Conservation (phyloP, 306 rosid genomes). For the Castanea sativa region DNA sequence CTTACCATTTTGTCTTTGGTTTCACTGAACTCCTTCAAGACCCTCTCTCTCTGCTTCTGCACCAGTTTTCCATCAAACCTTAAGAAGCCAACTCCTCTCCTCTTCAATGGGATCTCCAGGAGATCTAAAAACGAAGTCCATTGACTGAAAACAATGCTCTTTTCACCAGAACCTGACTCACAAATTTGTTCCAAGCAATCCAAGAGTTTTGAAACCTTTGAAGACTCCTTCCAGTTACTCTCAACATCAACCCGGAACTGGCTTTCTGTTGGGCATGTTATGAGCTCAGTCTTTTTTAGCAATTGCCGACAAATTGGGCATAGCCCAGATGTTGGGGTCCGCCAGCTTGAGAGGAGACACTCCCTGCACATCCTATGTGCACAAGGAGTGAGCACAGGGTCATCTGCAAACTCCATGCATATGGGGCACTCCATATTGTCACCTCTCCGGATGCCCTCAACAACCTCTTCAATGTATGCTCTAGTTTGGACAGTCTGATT, state of each 20-base stretch:
- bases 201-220: constrained; percentile 66
- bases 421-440: constrained; percentile 68
- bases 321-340: constrained; percentile 48
- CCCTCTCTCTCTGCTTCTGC: constrained; percentile 68
- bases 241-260: constrained; percentile 64
- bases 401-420: constrained; percentile 88
- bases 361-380: constrained; percentile 91
- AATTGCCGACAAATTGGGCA: constrained; percentile 69
- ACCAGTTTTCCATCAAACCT: constrained; percentile 70
- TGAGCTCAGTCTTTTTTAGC: constrained; percentile 51
- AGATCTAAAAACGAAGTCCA: constrained; percentile 82
- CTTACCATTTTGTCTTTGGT: constrained; percentile 55
- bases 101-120: constrained; percentile 65
- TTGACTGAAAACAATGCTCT: constrained; percentile 83
- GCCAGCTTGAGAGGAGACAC: constrained; percentile 71
- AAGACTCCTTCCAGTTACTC: constrained; percentile 75
- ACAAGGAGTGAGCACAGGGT: constrained; percentile 84
- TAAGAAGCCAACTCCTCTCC: constrained; percentile 49
- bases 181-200: constrained; percentile 50
- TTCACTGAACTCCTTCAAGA: constrained; percentile 64
- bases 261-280: constrained; percentile 58
- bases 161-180: constrained; percentile 42
- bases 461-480: constrained; percentile 65
- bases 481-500: constrained; percentile 34
- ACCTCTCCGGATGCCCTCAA: constrained; percentile 54